Evolutionary conservation across 2,329 filamentous ascomycete species (phyloP).

Genomic region (Ophiostoma angusticollis): DNA sequence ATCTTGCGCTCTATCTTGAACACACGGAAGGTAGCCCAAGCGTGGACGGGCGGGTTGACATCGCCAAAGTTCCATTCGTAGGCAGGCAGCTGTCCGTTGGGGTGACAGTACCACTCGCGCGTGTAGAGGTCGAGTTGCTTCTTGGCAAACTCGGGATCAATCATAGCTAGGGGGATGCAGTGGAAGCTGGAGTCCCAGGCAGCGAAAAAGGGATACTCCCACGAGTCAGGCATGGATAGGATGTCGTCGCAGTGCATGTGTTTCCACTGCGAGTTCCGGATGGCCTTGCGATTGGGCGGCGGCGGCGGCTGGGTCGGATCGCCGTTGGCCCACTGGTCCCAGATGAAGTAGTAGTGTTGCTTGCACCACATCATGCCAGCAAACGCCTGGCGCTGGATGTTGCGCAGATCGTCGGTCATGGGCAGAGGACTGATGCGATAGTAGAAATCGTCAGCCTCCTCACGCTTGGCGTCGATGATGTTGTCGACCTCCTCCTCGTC

Average conservation of each 20-base stretch:
- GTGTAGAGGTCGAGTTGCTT: slow-evolving; percentile 95
- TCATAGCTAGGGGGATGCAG: slow-evolving; percentile 91
- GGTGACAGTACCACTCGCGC: slow-evolving; percentile 97
- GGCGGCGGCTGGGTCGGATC: slow-evolving; percentile 82
- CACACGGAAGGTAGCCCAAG: slow-evolving; percentile 86
- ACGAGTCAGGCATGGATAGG: slow-evolving; percentile 93
- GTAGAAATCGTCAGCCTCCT: slow-evolving; percentile 96
- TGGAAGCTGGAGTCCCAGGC: slow-evolving; percentile 97
- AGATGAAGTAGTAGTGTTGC: slow-evolving; percentile 92
- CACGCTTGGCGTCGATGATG: slow-evolving; percentile 68
- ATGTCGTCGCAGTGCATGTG: slow-evolving; percentile 93
- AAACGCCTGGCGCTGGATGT: slow-evolving; percentile 89
- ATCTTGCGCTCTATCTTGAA: slow-evolving; percentile 99
- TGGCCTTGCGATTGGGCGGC: slow-evolving; percentile 61
- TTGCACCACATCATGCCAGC: slow-evolving; percentile 98
- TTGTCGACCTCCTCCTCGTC: slow-evolving; percentile 92
- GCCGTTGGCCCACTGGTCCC: slow-evolving; percentile 95
- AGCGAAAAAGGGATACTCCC: slow-evolving; percentile 97
- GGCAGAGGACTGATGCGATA: slow-evolving; percentile 84
- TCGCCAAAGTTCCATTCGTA: slow-evolving; percentile 97
- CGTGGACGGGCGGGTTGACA: slow-evolving; percentile 91
- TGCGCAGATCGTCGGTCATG: slow-evolving; percentile 85
- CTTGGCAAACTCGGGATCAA: slow-evolving; percentile 95
- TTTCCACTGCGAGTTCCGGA: slow-evolving; percentile 85
- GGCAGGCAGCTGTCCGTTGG: slow-evolving; percentile 86